Evolutionary conservation across 1,139 yeast species (phyloP).

Genomic region (Candida gigantensis): DNA sequence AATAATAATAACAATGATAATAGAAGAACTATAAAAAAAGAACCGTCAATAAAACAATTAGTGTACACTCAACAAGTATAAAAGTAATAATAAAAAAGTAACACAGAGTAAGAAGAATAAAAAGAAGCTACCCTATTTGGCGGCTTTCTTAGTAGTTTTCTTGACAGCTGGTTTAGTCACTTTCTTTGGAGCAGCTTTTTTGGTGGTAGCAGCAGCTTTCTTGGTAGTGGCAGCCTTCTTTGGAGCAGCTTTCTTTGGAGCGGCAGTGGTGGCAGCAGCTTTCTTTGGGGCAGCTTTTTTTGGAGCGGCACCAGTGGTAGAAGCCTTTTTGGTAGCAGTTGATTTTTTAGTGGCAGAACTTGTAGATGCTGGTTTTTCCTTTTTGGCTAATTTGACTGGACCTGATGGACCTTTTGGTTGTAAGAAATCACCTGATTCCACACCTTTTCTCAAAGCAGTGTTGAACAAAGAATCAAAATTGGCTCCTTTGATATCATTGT

Average conservation of each 20-base stretch:
- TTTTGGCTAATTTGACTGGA: conserved; percentile 63
- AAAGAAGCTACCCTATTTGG: conserved; percentile 1
- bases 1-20: conserved; percentile 3
- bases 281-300: conserved; percentile 19
- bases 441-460: conserved; percentile 79
- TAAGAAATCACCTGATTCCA: conserved; percentile 69
- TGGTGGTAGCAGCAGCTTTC: conserved; percentile 13
- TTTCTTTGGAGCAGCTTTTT: conserved; percentile 16
- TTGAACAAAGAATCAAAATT: conserved; percentile 80
- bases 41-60: conserved; percentile 1
- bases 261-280: conserved; percentile 20
- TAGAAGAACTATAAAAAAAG: conserved; percentile 2
- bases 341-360: conserved; percentile 17
- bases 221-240: conserved; percentile 18
- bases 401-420: conserved; percentile 91
- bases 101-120: conserved; percentile 1
- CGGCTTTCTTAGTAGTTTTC: conserved; percentile 7
- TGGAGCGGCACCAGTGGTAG: conserved; percentile 15
- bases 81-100: background rate
- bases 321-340: conserved; percentile 7
- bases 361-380: conserved; percentile 21
- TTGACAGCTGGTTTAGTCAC: conserved; percentile 17
- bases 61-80: no score
- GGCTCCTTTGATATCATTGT: conserved; percentile 57
- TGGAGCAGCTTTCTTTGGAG: conserved; percentile 21